Base-by-base conservation (phyloP, 345 rosid species). In the Hibiscus tridactylites region DNA sequence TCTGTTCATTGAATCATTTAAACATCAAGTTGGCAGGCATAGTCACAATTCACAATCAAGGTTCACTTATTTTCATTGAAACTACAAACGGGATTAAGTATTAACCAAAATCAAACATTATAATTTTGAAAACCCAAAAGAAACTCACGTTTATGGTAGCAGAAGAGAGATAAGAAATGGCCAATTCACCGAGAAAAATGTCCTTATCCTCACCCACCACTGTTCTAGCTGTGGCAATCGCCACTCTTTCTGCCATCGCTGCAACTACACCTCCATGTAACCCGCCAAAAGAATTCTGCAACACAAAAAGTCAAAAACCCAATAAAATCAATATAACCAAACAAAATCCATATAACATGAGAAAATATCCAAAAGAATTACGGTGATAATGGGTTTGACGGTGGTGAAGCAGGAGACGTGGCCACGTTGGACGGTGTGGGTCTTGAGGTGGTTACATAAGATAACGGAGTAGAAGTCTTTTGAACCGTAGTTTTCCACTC, bases 211-310 rank as follows among this genome's bases (percentile, higher is more conserved):
- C 84, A 4, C 77, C 77, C 81, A 3, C 72, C 77, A 10, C 49
- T 5, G 68, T 42, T 75, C 85, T 88, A 47, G 84, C 92, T 19
- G 91, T 87, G 56, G 87, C 96, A 69, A 83, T 73, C 3, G 92
- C 73, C 61, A 90, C 74, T 77, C 92, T 86, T 80, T 92, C 92
- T 1, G 90, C 81, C 26, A 90, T 56, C 12, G 97, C 87, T 44
- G 88, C 96, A 1, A 88, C 81, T 3, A 87, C 81, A 58, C 92
- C 97, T 61, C 97, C 97, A 65, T 88, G 93, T 61, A 87, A 56
- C 57, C 88, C 89, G 35, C 75, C 81, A 60, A 31, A 89, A 50
- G 3, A 59, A 71, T 91, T 89, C 92, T 91, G 74, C 71, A 73
- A 16, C 54, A 72, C 35, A 52, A 53, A n/a, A n/a, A n/a, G n/a